Evolutionary conservation across 139 green algal genomes (phyloP).

Genomic region (Protoeuglena noctilucae): DNA sequence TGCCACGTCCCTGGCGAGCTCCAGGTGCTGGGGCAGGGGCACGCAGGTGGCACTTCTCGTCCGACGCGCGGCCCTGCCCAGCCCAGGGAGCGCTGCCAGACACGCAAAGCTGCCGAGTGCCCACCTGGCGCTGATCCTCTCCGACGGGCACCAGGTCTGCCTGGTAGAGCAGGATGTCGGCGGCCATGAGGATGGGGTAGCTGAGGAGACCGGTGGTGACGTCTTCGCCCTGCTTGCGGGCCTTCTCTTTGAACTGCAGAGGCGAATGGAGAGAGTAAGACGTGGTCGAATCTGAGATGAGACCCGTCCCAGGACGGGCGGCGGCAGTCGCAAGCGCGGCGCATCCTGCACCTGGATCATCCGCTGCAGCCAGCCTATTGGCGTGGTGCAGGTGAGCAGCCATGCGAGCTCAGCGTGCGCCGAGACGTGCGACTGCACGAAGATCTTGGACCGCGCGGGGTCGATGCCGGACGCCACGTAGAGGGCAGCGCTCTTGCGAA

Average conservation of each 20-base stretch:
- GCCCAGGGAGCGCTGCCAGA: background rate
- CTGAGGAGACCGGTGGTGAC: constrained; percentile 84
- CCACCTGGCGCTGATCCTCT: constrained; percentile 93
- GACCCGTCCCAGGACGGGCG: no score
- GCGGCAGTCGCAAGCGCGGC: no score
- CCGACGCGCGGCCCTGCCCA: background rate
- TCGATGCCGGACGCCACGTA: constrained; percentile 90
- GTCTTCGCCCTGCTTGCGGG: constrained; percentile 66
- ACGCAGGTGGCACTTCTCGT: no score
- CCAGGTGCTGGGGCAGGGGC: constrained; percentile 39
- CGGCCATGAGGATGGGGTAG: constrained; percentile 97
- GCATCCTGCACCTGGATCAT: constrained; percentile 94
- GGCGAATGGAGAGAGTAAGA: no score
- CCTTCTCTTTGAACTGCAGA: constrained; percentile 88
- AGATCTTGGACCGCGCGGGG: constrained; percentile 24
- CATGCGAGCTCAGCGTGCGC: constrained; percentile 85
- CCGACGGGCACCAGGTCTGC: constrained; percentile 91
- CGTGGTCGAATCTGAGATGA: no score
- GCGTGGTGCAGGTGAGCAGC: constrained; percentile 81
- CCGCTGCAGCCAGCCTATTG: constrained; percentile 81
- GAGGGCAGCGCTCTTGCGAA: constrained; percentile 57
- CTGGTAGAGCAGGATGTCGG: constrained; percentile 97
- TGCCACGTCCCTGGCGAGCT: constrained; percentile 40
- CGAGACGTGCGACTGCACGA: constrained; percentile 68
- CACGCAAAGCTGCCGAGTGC: constrained; percentile 21